These are phyloP conservation scores for Saccharum spontaneum DNA, from an alignment of 176 grass and related monocot species.

Conservation along the genomic window DNA sequence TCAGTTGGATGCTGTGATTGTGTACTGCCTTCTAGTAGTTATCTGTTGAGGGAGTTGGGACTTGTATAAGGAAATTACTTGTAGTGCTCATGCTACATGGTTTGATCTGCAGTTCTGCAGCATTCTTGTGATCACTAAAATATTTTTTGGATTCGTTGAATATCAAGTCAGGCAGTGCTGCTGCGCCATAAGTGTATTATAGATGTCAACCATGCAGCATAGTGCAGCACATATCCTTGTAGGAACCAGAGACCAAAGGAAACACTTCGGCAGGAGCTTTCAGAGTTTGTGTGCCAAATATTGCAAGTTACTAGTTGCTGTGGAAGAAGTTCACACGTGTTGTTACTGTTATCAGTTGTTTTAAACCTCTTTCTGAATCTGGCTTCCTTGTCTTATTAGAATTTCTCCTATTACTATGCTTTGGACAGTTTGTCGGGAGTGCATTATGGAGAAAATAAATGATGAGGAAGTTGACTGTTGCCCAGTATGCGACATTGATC, in stretches of 20 bases:
- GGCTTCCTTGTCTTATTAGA: neutral
- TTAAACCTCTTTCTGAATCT: conserved; percentile 7
- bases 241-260: neutral
- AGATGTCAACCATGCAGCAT: neutral
- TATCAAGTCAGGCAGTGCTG: neutral
- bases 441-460: conserved; percentile 85
- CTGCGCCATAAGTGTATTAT: neutral
- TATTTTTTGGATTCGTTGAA: neutral
- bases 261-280: neutral
- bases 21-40: neutral
- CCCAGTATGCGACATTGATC: conserved; percentile 74
- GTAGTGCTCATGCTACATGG: neutral
- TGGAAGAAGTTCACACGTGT: neutral
- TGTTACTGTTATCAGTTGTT: neutral
- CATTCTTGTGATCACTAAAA: neutral
- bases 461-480: conserved; percentile 67
- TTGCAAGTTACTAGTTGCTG: neutral
- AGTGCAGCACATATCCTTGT: neutral
- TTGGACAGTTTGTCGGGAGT: conserved; percentile 81
- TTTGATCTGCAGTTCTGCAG: neutral
- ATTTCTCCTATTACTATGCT: conserved; percentile 31
- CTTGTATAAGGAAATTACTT: conserved; percentile 1
- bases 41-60: neutral
- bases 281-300: neutral
- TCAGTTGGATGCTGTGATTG: neutral